Conservation (phyloP, 2,329 filamentous ascomycete species). For the Onygenales sp. region DNA sequence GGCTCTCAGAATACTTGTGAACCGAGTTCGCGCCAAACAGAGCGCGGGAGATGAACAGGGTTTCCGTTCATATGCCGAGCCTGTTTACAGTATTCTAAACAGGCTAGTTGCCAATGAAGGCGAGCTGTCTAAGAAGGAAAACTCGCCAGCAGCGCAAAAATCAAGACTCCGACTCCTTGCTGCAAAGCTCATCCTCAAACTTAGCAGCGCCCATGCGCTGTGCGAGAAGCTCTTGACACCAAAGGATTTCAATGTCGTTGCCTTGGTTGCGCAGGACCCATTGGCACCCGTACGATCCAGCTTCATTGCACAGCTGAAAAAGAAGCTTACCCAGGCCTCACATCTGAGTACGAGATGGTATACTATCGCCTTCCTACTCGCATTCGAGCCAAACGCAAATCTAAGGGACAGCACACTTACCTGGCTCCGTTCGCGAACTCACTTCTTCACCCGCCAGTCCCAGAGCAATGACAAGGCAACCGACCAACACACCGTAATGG, state of each 20-base stretch:
- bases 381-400: conserved; percentile 72
- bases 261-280: conserved; percentile 70
- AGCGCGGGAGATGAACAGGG: conserved; percentile 32
- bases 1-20: conserved; percentile 77
- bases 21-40: conserved; percentile 62
- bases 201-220: conserved; percentile 66
- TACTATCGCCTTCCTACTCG: conserved; percentile 78
- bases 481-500: conserved; percentile 57
- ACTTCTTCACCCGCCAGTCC: conserved; percentile 48
- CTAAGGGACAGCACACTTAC: conserved; percentile 69
- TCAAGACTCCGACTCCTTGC: conserved; percentile 73
- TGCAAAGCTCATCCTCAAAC: conserved; percentile 70
- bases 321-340: conserved; percentile 40
- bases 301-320: conserved; percentile 81
- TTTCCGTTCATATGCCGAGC: conserved; percentile 46
- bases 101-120: conserved; percentile 66
- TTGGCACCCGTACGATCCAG: conserved; percentile 62
- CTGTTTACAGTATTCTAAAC: conserved; percentile 70
- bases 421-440: conserved; percentile 77
- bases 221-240: conserved; percentile 64
- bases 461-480: conserved; percentile 27
- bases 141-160: conserved; percentile 69
- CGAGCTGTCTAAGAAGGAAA: conserved; percentile 64
- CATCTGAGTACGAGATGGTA: conserved; percentile 84
- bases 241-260: conserved; percentile 68